A percentile compares a stretch with the other conserved stretches of the same genome.
phyloP scores from a whole-genome alignment of 108 stramenopile species.

The Epipyxis sp. region DNA sequence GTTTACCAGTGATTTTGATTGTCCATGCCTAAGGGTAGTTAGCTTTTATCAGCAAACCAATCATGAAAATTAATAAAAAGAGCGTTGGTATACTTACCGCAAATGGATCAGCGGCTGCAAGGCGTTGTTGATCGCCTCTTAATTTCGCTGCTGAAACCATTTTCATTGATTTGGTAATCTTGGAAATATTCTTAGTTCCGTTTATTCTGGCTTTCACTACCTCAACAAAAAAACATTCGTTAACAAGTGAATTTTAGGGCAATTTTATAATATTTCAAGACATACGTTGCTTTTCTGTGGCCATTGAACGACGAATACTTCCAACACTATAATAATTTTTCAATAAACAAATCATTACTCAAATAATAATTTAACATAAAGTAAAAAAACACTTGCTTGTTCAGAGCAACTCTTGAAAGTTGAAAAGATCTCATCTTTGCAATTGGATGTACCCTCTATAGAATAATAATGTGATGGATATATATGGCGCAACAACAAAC shows the following conservation, averaged over 20 bases:
- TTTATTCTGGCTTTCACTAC: conserved; percentile 86
- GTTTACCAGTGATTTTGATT: conserved; percentile 14
- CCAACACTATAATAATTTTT: not conserved
- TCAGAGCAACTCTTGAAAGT: too few relatives aligned
- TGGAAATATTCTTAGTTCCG: conserved; percentile 96
- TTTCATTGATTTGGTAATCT: conserved; percentile 99
- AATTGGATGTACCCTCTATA: too few relatives aligned
- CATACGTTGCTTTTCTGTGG: conserved; percentile 21
- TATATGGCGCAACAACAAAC: too few relatives aligned
- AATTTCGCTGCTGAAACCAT: conserved; percentile 99
- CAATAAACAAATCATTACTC: not conserved
- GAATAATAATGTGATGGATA: too few relatives aligned
- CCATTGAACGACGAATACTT: not conserved
- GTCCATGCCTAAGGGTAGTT: too few relatives aligned
- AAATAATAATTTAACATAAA: too few relatives aligned
- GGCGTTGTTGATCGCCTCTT: conserved; percentile 86
- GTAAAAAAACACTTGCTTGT: too few relatives aligned
- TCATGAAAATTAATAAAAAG: conserved; percentile 5
- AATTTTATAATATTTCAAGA: not conserved
- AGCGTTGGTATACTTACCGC: too few relatives aligned
- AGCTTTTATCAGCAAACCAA: too few relatives aligned
- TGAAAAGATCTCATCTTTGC: too few relatives aligned
- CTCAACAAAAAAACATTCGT: not conserved
- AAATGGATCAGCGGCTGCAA: conserved; percentile 56
- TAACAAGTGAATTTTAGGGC: not conserved